Percentiles rank a stretch among this genome's conserved stretches.
phyloP scores from a whole-genome alignment of 192 early-diverging fungal genomes.

The Entophlyctis luteolus region DNA sequence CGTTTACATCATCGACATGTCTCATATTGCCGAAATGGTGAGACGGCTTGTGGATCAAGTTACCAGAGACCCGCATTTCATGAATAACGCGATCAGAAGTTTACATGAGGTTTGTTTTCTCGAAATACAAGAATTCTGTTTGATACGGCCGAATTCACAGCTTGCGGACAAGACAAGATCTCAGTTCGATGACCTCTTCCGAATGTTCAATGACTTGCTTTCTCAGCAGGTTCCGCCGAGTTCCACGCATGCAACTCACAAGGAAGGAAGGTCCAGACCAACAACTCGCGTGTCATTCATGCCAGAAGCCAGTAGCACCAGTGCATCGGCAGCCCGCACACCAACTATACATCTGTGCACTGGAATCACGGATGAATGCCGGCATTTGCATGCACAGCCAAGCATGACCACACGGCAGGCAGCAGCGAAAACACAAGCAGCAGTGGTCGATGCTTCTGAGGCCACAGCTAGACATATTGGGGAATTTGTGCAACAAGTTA shows the following conservation, averaged over 20 bases:
- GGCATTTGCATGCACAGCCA: not conserved
- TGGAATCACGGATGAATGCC: conserved; percentile 3
- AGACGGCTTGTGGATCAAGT: not conserved
- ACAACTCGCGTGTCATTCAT: not conserved
- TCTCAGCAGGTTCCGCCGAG: not conserved
- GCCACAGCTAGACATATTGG: not conserved
- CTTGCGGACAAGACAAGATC: not conserved
- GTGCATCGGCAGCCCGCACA: not conserved
- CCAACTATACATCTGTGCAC: not conserved
- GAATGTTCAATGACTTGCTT: conserved; percentile 16
- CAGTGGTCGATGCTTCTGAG: not conserved
- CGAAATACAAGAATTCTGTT: not conserved
- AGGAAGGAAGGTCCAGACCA: not conserved
- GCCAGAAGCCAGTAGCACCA: not conserved
- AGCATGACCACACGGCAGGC: not conserved
- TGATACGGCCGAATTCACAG: not conserved
- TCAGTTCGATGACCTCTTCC: conserved; percentile 12
- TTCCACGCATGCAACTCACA: not conserved
- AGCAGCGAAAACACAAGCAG: not conserved
- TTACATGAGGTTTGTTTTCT: conserved; percentile 12
- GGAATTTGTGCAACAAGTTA: not conserved
- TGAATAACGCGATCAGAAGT: not conserved
- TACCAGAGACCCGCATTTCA: conserved; percentile 10
- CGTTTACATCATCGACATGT: not conserved
- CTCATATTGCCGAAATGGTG: not conserved